phyloP scores from a whole-genome alignment of 352 stramenopile genomes.

The Hyaloperonospora brassicae region DNA sequence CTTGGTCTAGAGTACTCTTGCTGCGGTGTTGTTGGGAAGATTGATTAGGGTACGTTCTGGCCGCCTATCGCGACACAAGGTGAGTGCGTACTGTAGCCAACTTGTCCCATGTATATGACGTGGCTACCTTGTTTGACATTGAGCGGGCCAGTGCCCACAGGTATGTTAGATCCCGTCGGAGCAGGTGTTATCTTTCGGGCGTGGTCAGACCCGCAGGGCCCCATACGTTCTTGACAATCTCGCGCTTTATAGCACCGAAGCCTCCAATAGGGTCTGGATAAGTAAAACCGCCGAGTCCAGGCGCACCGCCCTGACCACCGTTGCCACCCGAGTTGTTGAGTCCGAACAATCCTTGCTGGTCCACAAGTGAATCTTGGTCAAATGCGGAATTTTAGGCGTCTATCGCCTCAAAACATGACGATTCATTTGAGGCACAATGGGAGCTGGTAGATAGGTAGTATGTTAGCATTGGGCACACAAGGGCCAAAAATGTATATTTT shows the following conservation, averaged over 20 bases:
- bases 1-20: slow-evolving; percentile 35
- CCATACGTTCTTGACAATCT: slow-evolving; percentile 79
- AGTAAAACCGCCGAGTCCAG: slow-evolving; percentile 20
- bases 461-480: no score
- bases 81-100: slow-evolving; percentile 24
- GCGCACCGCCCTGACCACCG: slow-evolving; percentile 25
- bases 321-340: slow-evolving; percentile 55
- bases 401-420: no score
- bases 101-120: slow-evolving; percentile 26
- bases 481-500: no score
- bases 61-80: slow-evolving; percentile 31
- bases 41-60: slow-evolving; percentile 30
- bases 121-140: slow-evolving; percentile 27
- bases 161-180: slow-evolving; percentile 12
- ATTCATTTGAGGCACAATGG: no score
- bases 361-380: slow-evolving; percentile 56
- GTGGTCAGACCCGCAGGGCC: slow-evolving; percentile 68
- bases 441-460: no score
- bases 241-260: slow-evolving; percentile 38
- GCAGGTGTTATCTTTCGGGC: slow-evolving; percentile 31
- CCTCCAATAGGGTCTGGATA: slow-evolving; percentile 33
- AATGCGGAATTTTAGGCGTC: slow-evolving; percentile 84
- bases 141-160: slow-evolving; percentile 29
- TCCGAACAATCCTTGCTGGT: slow-evolving; percentile 39
- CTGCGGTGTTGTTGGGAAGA: slow-evolving; percentile 11